These are phyloP conservation scores for Solanum clarkiae DNA, from an alignment of 257 asterid species.

Conservation along the genomic window DNA sequence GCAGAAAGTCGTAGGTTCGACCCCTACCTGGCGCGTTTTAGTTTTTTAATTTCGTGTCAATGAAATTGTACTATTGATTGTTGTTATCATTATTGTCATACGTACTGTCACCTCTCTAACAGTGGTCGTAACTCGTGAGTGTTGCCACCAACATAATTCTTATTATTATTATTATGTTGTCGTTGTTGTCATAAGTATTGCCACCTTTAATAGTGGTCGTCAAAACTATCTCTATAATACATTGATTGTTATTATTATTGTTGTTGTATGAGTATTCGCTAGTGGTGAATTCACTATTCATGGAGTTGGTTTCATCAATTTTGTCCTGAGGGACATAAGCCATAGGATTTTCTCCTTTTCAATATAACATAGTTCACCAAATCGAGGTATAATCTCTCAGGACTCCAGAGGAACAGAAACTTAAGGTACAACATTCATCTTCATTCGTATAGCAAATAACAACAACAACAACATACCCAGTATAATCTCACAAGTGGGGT, in stretches of 20 bases:
- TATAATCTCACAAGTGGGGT: too few relatives aligned
- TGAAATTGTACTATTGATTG: too few relatives aligned
- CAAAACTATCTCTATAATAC: not conserved
- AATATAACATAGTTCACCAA: too few relatives aligned
- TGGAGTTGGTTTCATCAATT: too few relatives aligned
- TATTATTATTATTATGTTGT: not conserved
- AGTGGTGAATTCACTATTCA: too few relatives aligned
- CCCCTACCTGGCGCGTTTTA: conserved; percentile 91
- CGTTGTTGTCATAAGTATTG: not conserved
- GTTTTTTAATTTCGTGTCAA: too few relatives aligned
- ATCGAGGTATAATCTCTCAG: too few relatives aligned
- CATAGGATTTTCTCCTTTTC: conserved; percentile 16
- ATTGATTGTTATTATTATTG: not conserved
- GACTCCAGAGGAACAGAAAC: not conserved
- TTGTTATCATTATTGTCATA: not conserved
- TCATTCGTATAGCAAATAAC: not conserved
- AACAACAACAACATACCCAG: too few relatives aligned
- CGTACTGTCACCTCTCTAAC: not conserved
- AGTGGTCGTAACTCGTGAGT: not conserved
- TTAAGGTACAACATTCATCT: not conserved
- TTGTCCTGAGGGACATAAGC: conserved; percentile 21
- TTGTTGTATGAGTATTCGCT: not conserved
- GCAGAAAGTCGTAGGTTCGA: conserved; percentile 98
- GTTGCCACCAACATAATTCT: not conserved
- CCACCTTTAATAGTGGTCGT: not conserved